These are phyloP conservation scores for Ophiosphaerella narmari DNA, from an alignment of 2,329 filamentous ascomycete species.

Conservation along the genomic window DNA sequence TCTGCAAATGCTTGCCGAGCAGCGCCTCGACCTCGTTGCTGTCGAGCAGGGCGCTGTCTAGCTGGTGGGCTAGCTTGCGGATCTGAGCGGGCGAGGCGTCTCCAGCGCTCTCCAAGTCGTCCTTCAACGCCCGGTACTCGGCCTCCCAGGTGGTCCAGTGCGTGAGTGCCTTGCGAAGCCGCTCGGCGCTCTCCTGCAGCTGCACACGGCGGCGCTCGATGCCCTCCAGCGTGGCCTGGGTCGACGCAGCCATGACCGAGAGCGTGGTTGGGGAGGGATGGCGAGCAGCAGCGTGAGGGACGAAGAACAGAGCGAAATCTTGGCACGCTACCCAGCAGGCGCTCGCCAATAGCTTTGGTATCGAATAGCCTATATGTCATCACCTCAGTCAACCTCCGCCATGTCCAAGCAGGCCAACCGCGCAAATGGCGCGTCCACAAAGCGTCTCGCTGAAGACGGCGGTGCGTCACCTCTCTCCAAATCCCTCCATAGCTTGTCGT, in stretches of 20 bases:
- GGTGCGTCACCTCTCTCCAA: slow-evolving; percentile 44
- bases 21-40: slow-evolving; percentile 63
- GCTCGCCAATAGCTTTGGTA: no score
- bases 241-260: slow-evolving; percentile 29
- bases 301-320: slow-evolving; percentile 6
- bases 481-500: slow-evolving; percentile 35
- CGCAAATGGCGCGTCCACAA: slow-evolving; percentile 33
- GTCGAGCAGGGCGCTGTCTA: slow-evolving; percentile 67
- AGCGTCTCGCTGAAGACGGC: slow-evolving; percentile 40
- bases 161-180: slow-evolving; percentile 75
- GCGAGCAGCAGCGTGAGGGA: slow-evolving; percentile 5
- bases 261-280: slow-evolving; percentile 4
- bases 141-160: slow-evolving; percentile 92
- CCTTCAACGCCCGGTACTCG: slow-evolving; percentile 87
- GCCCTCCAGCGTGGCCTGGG: slow-evolving; percentile 62
- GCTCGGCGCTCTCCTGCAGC: slow-evolving; percentile 75
- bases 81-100: slow-evolving; percentile 34
- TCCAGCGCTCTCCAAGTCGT: slow-evolving; percentile 67
- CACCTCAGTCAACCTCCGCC: slow-evolving; percentile 9
- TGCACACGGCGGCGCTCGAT: slow-evolving; percentile 75
- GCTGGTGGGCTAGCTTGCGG: slow-evolving; percentile 58
- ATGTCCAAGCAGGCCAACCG: slow-evolving; percentile 43
- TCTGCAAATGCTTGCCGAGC: slow-evolving; percentile 51
- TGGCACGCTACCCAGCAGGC: not conserved
- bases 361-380: no score